A percentile compares a stretch with the other conserved stretches of the same genome.
phyloP scores from a whole-genome alignment of 345 rosid genomes.

The Salix brachista region DNA sequence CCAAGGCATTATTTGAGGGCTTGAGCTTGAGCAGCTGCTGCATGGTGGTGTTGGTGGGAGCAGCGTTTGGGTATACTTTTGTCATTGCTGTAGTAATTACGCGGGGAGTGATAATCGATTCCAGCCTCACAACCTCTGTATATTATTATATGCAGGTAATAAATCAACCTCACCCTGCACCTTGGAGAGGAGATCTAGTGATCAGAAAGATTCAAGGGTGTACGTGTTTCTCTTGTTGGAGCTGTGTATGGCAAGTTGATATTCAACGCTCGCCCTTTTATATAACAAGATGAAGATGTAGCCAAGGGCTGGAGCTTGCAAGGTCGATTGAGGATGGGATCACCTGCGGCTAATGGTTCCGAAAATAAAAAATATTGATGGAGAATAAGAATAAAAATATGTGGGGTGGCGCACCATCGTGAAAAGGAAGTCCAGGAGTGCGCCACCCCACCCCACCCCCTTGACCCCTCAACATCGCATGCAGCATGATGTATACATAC shows the following conservation, averaged over 20 bases:
- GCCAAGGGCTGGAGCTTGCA: neutral
- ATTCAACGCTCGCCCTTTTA: neutral
- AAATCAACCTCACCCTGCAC: too few relatives aligned
- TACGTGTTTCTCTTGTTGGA: neutral
- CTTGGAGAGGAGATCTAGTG: neutral
- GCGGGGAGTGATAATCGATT: neutral
- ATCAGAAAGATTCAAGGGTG: too few relatives aligned
- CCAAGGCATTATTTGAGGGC: neutral
- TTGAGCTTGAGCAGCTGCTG: neutral
- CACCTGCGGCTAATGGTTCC: neutral
- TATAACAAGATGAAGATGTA: neutral
- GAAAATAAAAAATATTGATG: neutral
- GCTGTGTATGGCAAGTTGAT: neutral
- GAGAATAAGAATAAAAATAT: too few relatives aligned
- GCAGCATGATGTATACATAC: too few relatives aligned
- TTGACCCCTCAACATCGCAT: neutral
- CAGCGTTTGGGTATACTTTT: conserved; percentile 64
- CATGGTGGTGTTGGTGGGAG: neutral
- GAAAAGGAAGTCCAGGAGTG: neutral
- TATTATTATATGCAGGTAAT: neutral
- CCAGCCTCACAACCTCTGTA: conserved; percentile 2
- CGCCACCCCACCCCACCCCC: too few relatives aligned
- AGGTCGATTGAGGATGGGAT: neutral
- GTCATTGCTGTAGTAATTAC: conserved; percentile 38
- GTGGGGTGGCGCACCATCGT: neutral